Conservation (phyloP, 352 stramenopile species). For the Pythium sukuiense region DNA sequence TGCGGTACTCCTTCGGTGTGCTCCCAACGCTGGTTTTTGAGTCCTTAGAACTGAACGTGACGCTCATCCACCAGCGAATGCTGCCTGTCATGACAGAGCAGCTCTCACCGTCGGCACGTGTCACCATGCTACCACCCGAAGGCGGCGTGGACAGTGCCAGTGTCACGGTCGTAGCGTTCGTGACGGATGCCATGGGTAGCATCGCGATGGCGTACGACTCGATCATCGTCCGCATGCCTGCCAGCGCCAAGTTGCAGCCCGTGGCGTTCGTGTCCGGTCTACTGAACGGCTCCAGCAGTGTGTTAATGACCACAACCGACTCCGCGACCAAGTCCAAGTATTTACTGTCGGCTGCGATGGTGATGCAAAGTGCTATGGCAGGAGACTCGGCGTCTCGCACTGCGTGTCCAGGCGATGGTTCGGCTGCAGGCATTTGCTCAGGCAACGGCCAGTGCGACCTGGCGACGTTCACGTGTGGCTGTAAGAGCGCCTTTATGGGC, state of each 20-base stretch:
- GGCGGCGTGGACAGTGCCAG: conserved; percentile 30
- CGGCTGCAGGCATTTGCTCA: conserved; percentile 29
- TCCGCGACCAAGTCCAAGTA: conserved; percentile 34
- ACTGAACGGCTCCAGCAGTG: conserved; percentile 15
- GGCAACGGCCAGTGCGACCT: conserved; percentile 36
- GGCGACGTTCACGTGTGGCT: conserved; percentile 32
- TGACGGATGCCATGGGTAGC: conserved; percentile 45
- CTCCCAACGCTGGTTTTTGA: conserved; percentile 37
- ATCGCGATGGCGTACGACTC: conserved; percentile 36
- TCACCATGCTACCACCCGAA: conserved; percentile 47
- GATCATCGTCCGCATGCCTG: conserved; percentile 43
- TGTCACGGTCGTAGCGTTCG: conserved; percentile 58
- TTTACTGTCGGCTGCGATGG: conserved; percentile 43
- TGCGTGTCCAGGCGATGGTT: conserved; percentile 18
- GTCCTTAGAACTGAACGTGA: conserved; percentile 20
- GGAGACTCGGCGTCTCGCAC: not conserved
- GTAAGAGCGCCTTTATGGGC: conserved; percentile 43
- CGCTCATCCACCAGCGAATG: conserved; percentile 33
- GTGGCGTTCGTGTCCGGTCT: conserved; percentile 40
- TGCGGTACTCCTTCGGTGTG: conserved; percentile 66
- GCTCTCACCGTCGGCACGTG: conserved; percentile 29
- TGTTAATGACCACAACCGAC: conserved; percentile 21
- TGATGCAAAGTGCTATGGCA: conserved; percentile 44
- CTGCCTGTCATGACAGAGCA: conserved; percentile 45
- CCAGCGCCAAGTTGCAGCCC: conserved; percentile 35